Evolutionary conservation across 192 early-diverging fungal genomes (phyloP).

Genomic region (Helicostylum pulchrum): DNA sequence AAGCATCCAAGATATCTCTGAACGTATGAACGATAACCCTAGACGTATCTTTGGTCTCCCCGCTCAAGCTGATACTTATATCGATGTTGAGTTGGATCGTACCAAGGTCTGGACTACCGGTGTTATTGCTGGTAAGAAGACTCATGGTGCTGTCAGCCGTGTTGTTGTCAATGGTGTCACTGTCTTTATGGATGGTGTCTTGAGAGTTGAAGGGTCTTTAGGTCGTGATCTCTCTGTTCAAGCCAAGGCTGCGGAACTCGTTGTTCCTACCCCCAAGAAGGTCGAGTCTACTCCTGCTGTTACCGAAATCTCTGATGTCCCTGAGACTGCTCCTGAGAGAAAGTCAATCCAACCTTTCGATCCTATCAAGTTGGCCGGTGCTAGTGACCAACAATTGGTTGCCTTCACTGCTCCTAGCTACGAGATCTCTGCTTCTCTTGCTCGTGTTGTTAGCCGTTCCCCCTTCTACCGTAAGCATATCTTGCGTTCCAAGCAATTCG

Average conservation of each 20-base stretch:
- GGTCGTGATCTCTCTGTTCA: conserved; percentile 49
- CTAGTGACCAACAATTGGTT: conserved; percentile 18
- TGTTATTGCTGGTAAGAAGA: conserved; percentile 51
- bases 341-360: conserved; percentile 15
- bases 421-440: conserved; percentile 34
- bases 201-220: conserved; percentile 36
- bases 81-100: conserved; percentile 93
- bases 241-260: conserved; percentile 18
- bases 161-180: conserved; percentile 88
- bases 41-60: conserved; percentile 86
- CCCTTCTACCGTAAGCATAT: conserved; percentile 96
- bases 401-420: conserved; percentile 12
- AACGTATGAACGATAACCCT: conserved; percentile 81
- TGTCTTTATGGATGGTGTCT: conserved; percentile 79
- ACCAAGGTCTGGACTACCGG: conserved; percentile 45
- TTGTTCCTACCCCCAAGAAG: background rate
- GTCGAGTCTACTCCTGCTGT: background rate
- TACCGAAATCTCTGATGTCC: background rate
- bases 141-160: conserved; percentile 78
- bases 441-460: conserved; percentile 59
- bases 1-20: conserved; percentile 71
- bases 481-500: conserved; percentile 87
- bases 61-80: conserved; percentile 87
- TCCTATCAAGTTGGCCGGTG: conserved; percentile 27
- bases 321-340: conserved; percentile 14